Evolutionary conservation across 768 basidiomycete species (phyloP).

Genomic region (Lentinula sp.): DNA sequence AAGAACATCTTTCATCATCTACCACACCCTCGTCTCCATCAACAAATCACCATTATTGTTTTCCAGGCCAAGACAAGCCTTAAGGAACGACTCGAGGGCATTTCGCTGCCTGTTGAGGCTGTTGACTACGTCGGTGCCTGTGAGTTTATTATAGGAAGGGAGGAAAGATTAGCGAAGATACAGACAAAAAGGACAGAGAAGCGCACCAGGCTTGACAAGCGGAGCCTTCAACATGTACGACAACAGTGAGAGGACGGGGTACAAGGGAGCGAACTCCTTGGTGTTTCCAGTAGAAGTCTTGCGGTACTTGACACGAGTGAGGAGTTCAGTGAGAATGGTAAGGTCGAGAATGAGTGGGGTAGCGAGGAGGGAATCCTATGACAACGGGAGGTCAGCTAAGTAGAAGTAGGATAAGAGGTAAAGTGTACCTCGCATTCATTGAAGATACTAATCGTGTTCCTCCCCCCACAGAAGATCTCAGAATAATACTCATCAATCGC

Average conservation of each 20-base stretch:
- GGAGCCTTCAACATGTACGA: conserved; percentile 98
- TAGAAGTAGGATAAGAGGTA: not conserved
- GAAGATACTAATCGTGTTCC: conserved; percentile 94
- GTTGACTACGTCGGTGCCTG: conserved; percentile 90
- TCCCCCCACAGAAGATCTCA: conserved; percentile 94
- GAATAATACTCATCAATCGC: conserved; percentile 99
- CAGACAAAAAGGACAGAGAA: not conserved
- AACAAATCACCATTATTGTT: conserved; percentile 70
- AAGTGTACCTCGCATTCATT: conserved; percentile 84
- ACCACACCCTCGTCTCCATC: conserved; percentile 87
- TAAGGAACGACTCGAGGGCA: conserved; percentile 88
- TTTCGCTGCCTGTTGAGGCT: conserved; percentile 91
- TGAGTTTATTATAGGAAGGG: not conserved
- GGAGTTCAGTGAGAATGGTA: conserved; percentile 86
- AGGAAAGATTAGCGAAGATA: too few relatives aligned
- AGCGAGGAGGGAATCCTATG: conserved; percentile 87
- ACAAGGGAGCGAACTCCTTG: conserved; percentile 73
- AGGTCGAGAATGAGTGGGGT: conserved; percentile 95
- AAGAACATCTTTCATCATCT: conserved; percentile 60
- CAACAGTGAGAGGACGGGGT: conserved; percentile 88
- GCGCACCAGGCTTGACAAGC: conserved; percentile 83
- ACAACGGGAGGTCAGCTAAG: conserved; percentile 4
- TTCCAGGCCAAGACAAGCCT: conserved; percentile 90
- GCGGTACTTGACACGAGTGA: conserved; percentile 91
- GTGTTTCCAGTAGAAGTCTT: conserved; percentile 27